Evolutionary conservation across 2,329 filamentous ascomycete species (phyloP), one percentile per base, ranked within the genome.

Genomic region (Xylariomycetidae sp.): DNA sequence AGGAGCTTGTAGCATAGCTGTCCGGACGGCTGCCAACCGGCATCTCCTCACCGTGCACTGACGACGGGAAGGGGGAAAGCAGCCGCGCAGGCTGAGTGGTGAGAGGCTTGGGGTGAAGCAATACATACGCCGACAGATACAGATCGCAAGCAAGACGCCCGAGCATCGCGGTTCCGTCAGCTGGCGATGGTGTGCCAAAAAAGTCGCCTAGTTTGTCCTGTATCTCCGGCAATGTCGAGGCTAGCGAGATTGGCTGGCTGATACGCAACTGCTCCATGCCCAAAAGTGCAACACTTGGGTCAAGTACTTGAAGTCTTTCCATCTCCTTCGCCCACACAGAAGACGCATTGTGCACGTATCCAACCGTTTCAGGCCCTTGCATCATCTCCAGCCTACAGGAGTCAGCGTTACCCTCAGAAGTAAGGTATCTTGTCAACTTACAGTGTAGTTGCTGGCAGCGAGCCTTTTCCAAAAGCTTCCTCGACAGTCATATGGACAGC

Each of bases 101-200:
- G 23, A 34, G 37, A 6, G 37, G 24, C 19, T 30, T 42, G 18
- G 37, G 42, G 32, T 44, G 42, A 20, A 47, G 40, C 16, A 56
- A 30, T 8, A 52, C 48, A 33, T 44, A 35, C 4, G 42, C 29
- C 14, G 54, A 55, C n/a, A 57, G 26, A 25, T 49, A 52, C 20
- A 53, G 32, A 35, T 56, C 52, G 33, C 48, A 54, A 12, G 48
- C 42, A 20, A 56, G 48, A 18, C 47, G 37, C 20, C 47, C 42
- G 13, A 47, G 31, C 10, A 35, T 31, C 13, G 26, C 31, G n/a
- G n/a, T n/a, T n/a, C n/a, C n/a, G n/a, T n/a, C n/a, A n/a, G n/a
- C n/a, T n/a, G n/a, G n/a, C n/a, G n/a, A n/a, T n/a, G n/a, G n/a
- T n/a, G n/a, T n/a, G n/a, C n/a, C n/a, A n/a, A n/a, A n/a, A n/a